Evolutionary conservation across 305 asterid species (phyloP), one percentile per base, ranked within the genome.

Genomic region (Fraxinus angustifolia): DNA sequence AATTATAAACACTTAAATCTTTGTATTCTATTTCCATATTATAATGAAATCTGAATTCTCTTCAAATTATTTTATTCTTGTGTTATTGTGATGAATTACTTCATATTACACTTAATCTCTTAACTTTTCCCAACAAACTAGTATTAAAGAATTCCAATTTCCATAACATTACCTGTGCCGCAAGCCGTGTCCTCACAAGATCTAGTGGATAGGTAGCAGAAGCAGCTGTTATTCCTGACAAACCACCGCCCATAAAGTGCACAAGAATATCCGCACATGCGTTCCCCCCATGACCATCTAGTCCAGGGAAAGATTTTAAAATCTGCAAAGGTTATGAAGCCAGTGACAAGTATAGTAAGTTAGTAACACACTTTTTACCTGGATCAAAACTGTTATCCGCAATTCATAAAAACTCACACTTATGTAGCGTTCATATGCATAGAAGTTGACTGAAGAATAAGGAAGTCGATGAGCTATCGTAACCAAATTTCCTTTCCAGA

Each of bases 401-500:
- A 81, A 77, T 50, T 38, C 36, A 76, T 35, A 71, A 73, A 60
- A 38, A 86, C 99, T 90, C 85, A 96, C 99, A 16, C 67, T 87
- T 89, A 93, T 96, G 87, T 93, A 96, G 53, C 80, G 89, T 83
- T 96, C 99, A 70, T 94, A 96, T 1, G 98, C 89, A 78, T 93
- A 94, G 87, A 96, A 96, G 84, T 86, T 96, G 83, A 92, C 97
- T 0, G 99, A 89, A 34, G 98, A 92, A 82, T 96, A 96, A 4
- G 99, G 99, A 75, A 96, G 91, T 30, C 99, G 91, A 73, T 94
- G 98, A 79, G 91, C 98, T 87, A 96, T 91, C 0, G 98, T 96
- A 87, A 96, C 98, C 90, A 96, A 82, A 83, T 94, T 96, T 81
- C 99, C 99, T 89, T 91, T 96, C 99, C 99, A 96, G 80, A 96